phyloP scores from a whole-genome alignment of 805 yeast genomes.

The Yamadazyma endophytica region DNA sequence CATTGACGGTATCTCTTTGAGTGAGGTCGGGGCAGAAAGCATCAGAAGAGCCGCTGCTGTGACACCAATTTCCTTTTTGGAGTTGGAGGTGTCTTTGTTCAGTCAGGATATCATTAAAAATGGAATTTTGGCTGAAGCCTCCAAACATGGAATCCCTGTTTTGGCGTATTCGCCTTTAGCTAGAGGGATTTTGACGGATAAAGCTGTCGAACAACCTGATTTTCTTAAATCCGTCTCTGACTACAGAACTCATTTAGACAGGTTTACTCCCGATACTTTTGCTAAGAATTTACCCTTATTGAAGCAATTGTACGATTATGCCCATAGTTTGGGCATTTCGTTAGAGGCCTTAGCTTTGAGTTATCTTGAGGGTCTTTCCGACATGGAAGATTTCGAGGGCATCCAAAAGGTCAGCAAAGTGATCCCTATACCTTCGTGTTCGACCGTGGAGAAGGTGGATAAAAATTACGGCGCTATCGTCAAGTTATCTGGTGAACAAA shows the following conservation, averaged over 20 bases:
- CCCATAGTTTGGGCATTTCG: conserved; percentile 45
- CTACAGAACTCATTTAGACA: no score
- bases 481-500: conserved; percentile 51
- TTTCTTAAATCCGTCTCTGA: conserved; percentile 1
- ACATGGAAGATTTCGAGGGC: conserved; percentile 49
- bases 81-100: conserved; percentile 74
- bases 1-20: conserved; percentile 67
- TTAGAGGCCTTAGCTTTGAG: conserved; percentile 51
- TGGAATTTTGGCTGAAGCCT: conserved; percentile 60
- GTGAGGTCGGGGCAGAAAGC: conserved; percentile 66
- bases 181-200: conserved; percentile 73
- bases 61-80: conserved; percentile 63
- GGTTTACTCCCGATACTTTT: conserved; percentile 56
- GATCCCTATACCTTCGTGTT: conserved; percentile 79
- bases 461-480: conserved; percentile 51
- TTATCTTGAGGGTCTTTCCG: conserved; percentile 58
- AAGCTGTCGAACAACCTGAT: conserved; percentile 34
- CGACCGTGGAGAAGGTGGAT: conserved; percentile 53
- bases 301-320: conserved; percentile 45
- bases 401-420: conserved; percentile 45
- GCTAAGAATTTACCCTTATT: conserved; percentile 49
- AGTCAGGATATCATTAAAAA: conserved; percentile 56
- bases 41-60: conserved; percentile 55
- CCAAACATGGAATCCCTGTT: conserved; percentile 58
- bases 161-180: conserved; percentile 84